Conservation (phyloP, 2,329 filamentous ascomycete species). For the Colletotrichum phormii region DNA sequence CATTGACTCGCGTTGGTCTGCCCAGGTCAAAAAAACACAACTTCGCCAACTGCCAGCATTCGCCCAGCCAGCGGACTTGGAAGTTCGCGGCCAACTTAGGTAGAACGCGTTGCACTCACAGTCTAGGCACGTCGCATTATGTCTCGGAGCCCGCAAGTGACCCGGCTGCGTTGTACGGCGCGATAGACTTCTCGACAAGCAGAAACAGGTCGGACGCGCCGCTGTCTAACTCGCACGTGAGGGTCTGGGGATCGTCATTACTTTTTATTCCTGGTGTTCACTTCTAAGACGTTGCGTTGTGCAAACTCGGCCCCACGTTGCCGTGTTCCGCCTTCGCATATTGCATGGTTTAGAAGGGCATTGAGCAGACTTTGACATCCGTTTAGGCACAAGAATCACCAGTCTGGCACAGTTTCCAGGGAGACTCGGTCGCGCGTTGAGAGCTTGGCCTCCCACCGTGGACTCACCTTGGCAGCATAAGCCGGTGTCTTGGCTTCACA, state of each 20-base stretch:
- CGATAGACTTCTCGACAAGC: neutral
- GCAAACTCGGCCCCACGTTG: constrained; percentile 15
- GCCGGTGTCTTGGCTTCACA: constrained; percentile 22
- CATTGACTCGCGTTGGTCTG: neutral
- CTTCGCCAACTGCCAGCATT: neutral
- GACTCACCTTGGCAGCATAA: constrained; percentile 22
- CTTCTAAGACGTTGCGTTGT: constrained; percentile 3
- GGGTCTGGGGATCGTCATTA: constrained; percentile 27
- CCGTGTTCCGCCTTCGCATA: neutral
- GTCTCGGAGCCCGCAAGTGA: neutral
- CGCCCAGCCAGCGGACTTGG: neutral
- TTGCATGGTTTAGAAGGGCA: neutral
- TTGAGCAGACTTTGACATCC: neutral
- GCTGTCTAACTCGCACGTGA: constrained; percentile 32
- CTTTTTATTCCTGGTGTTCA: constrained; percentile 1
- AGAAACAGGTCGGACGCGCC: neutral
- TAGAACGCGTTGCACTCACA: neutral
- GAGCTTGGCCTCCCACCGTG: neutral
- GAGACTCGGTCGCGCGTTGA: constrained; percentile 3
- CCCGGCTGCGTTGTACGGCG: neutral
- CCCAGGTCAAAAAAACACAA: neutral
- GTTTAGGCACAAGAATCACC: neutral
- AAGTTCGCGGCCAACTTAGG: neutral
- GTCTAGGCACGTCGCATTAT: too few relatives aligned
- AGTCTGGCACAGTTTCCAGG: neutral